Evolutionary conservation across 768 basidiomycete species (phyloP), one percentile per base, ranked within the genome.

Genomic region (Amanita exitialis): DNA sequence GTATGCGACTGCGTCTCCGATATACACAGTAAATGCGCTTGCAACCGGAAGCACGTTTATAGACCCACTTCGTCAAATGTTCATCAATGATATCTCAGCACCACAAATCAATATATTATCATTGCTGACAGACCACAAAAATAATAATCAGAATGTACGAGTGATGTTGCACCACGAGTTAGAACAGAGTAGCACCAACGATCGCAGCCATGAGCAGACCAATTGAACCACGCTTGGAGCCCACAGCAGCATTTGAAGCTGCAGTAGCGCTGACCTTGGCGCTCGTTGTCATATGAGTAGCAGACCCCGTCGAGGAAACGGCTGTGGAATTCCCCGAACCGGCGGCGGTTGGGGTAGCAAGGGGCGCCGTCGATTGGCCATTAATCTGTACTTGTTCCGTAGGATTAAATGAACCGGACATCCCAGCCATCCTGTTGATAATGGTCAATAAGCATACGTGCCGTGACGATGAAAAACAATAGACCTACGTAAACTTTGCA

Each of bases 321-420:
- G 20, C 25, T 8, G 16, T 38, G 34, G 47, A 23, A n/a, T 21
- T 25, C 21, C 8, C 21, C 9, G 23, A 36, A 13, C 35, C 3
- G 8, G 20, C 16, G 25, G 28, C 45, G 9, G 74, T 57, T 39
- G 63, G 61, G 1, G 65, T 69, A n/a, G 72, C 74, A 7, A 78
- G 70, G 37, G 80, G 75, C 1, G 82, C 79, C 3, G 77, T 75
- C 1, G 78, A 70, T 56, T 80, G 73, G 23, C 81, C 83, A 38
- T 70, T 68, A 57, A 91, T 83, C 61, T 86, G 72, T 4, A 74
- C 65, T 48, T 76, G 70, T 15, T 83, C 63, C 2, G 72, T 56
- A 1, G 72, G 57, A 61, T 72, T 82, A 72, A 90, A 93, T 0
- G 60, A 60, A 28, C 90, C 90, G 3, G 72, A 75, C 90, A 90